These are phyloP conservation scores for Starmerella cellae DNA, from an alignment of 805 yeast species.

Conservation along the genomic window DNA sequence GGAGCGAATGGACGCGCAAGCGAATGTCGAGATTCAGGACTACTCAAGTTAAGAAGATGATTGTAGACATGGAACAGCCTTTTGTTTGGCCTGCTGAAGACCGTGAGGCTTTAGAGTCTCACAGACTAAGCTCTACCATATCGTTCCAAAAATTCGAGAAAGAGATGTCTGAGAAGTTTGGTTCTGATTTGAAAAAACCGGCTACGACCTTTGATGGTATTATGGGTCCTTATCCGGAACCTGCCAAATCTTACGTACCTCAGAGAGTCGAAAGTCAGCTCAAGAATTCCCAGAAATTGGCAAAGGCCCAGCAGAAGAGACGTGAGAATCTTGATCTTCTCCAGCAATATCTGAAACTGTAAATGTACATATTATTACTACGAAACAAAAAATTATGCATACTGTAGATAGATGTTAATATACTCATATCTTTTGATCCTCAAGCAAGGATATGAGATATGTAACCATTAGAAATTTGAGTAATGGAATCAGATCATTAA, in stretches of 20 bases:
- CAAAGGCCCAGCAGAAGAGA: constrained; percentile 22
- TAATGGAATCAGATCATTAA: background rate
- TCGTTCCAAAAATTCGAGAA: constrained; percentile 36
- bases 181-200: constrained; percentile 59
- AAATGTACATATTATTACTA: constrained; percentile 5
- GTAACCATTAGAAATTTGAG: too few species aligned
- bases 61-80: constrained; percentile 90
- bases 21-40: constrained; percentile 57
- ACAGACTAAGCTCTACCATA: constrained; percentile 11
- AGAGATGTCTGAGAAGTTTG: constrained; percentile 37
- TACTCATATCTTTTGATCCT: background rate
- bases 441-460: too few species aligned
- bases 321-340: constrained; percentile 30
- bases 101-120: constrained; percentile 28
- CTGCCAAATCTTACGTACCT: constrained; percentile 56
- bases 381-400: background rate
- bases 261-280: constrained; percentile 35
- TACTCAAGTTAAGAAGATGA: constrained; percentile 87
- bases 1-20: constrained; percentile 53
- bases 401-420: background rate
- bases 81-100: constrained; percentile 78
- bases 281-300: constrained; percentile 34
- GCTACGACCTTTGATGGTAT: constrained; percentile 64
- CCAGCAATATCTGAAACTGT: constrained; percentile 26
- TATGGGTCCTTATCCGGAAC: constrained; percentile 43